Conservation (phyloP, 2,329 filamentous ascomycete species). For the Botrytis medusae region DNA sequence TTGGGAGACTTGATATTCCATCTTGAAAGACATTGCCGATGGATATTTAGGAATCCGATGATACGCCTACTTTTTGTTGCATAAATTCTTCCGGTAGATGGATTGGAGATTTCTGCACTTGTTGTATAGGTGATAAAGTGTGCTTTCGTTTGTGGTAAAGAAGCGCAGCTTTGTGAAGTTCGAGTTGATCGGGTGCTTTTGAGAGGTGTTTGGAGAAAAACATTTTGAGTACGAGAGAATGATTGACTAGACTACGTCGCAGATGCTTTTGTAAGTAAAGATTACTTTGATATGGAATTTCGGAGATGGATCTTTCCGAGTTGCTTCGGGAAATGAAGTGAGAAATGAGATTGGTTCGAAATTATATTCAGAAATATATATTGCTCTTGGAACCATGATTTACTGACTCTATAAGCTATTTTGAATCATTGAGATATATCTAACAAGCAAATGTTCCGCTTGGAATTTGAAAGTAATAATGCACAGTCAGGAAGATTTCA, state of each 20-base stretch:
- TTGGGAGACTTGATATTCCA: neutral
- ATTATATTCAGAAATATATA: too few relatives aligned
- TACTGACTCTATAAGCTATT: neutral
- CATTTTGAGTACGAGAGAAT: neutral
- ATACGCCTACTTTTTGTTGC: neutral
- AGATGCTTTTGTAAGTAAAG: neutral
- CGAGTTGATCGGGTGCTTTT: neutral
- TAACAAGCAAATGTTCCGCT: neutral
- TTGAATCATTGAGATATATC: neutral
- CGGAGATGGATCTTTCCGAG: neutral
- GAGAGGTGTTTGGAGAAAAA: neutral
- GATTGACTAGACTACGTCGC: too few relatives aligned
- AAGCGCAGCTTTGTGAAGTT: neutral
- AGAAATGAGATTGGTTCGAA: neutral
- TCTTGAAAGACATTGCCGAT: conserved; percentile 6
- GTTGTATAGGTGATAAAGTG: neutral
- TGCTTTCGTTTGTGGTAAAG: neutral
- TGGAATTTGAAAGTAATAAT: neutral
- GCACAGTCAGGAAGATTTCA: neutral
- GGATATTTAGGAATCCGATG: neutral
- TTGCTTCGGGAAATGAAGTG: neutral
- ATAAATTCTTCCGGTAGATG: neutral
- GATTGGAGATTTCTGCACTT: too few relatives aligned
- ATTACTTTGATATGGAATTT: neutral
- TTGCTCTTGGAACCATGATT: neutral